These are phyloP conservation scores for Bruguiera parviflora DNA, from an alignment of 345 rosid species.

Conservation along the genomic window DNA sequence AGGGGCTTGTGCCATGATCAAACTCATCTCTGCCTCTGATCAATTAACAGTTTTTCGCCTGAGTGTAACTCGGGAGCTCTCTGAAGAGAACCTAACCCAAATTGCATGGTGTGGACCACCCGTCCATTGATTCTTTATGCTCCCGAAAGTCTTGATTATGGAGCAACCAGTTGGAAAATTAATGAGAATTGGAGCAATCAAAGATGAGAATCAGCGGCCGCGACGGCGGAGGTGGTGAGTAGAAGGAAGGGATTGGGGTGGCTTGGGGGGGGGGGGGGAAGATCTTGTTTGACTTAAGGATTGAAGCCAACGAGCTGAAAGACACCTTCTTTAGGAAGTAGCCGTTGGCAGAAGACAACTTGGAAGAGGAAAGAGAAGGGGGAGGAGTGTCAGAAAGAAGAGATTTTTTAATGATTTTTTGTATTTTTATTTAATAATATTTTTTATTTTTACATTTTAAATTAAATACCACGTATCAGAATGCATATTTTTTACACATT, in stretches of 20 bases:
- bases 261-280: conserved; percentile 44
- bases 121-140: neutral
- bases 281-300: conserved; percentile 40
- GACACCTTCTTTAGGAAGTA: conserved; percentile 23
- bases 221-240: conserved; percentile 4
- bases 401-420: too few relatives aligned
- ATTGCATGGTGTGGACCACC: neutral
- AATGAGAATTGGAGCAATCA: conserved; percentile 7
- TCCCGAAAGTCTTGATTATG: neutral
- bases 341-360: conserved; percentile 9
- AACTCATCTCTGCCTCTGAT: conserved; percentile 17
- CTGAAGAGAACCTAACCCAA: too few relatives aligned
- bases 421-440: too few relatives aligned
- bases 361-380: neutral
- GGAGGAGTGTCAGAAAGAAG: neutral
- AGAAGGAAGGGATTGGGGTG: conserved; percentile 65
- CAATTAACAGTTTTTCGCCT: conserved; percentile 24
- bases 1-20: conserved; percentile 10
- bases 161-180: neutral
- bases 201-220: conserved; percentile 7
- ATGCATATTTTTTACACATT: too few relatives aligned
- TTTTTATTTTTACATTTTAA: too few relatives aligned
- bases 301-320: conserved; percentile 34
- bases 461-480: too few relatives aligned
- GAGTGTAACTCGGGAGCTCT: neutral